A percentile compares a stretch with the other conserved stretches of the same genome.
phyloP scores from a whole-genome alignment of 2,329 filamentous ascomycete genomes.

The Myriosclerotinia scirpicola region DNA sequence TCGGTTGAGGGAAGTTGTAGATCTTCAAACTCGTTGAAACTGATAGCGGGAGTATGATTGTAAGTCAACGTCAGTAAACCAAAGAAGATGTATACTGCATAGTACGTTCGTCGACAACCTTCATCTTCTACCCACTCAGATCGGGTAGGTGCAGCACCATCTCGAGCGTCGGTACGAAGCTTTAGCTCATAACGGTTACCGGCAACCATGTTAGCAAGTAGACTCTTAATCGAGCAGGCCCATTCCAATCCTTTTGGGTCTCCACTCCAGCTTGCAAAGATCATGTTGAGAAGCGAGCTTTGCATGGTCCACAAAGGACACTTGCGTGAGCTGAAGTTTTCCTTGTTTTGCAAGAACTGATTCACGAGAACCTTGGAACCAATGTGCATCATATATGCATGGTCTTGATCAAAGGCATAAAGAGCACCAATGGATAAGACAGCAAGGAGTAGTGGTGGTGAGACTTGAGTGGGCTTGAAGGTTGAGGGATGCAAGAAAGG shows the following conservation, averaged over 20 bases:
- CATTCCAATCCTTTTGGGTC: conserved; percentile 97
- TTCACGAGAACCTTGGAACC: conserved; percentile 97
- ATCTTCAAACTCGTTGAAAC: conserved; percentile 96
- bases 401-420: conserved; percentile 95
- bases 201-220: conserved; percentile 97
- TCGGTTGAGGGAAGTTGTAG: conserved; percentile 91
- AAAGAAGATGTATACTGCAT: conserved; percentile 98
- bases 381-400: conserved; percentile 95
- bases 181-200: conserved; percentile 96
- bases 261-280: conserved; percentile 98
- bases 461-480: conserved; percentile 76
- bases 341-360: conserved; percentile 95
- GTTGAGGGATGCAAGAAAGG: conserved; percentile 93
- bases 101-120: conserved; percentile 93
- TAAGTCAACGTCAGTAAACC: conserved; percentile 91
- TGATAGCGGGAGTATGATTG: conserved; percentile 97
- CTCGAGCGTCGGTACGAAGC: conserved; percentile 84
- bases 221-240: conserved; percentile 98
- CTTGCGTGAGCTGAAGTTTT: conserved; percentile 97
- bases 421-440: conserved; percentile 93
- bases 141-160: conserved; percentile 71
- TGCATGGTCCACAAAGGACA: conserved; percentile 99
- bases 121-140: conserved; percentile 97
- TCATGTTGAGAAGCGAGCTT: conserved; percentile 94
- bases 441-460: conserved; percentile 80